These are phyloP conservation scores for Hibiscus syriacus DNA, from an alignment of 345 rosid genomes.

Conservation along the genomic window DNA sequence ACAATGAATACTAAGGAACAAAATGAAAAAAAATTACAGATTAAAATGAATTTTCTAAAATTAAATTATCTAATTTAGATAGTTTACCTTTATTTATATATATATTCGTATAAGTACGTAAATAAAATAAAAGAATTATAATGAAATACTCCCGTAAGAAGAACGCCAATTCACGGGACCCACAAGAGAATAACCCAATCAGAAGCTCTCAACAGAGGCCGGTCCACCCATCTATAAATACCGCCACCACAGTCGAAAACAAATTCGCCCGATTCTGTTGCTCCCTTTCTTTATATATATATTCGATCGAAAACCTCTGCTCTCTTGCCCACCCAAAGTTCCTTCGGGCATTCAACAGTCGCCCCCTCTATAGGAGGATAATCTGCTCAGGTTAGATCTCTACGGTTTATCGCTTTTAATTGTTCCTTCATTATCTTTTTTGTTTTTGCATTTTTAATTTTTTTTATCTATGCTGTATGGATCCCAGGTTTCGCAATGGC, in stretches of 20 bases:
- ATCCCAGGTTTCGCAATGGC: slow-evolving; percentile 49
- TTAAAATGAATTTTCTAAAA: too few species aligned
- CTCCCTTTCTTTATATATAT: not conserved
- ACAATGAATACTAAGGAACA: too few species aligned
- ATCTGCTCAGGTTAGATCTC: slow-evolving; percentile 14
- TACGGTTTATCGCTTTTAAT: not conserved
- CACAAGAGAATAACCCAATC: slow-evolving; percentile 7
- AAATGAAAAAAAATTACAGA: too few species aligned
- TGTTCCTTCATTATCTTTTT: slow-evolving; percentile 5
- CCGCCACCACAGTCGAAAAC: slow-evolving; percentile 20
- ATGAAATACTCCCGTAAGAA: not conserved
- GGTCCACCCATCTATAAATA: slow-evolving; percentile 14
- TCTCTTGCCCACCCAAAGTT: not conserved
- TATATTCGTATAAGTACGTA: too few species aligned
- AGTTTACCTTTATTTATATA: too few species aligned
- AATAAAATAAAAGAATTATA: not conserved
- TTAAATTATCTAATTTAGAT: too few species aligned
- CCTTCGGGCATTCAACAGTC: slow-evolving; percentile 5
- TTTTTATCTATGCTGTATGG: slow-evolving; percentile 6
- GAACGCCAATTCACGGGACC: not conserved
- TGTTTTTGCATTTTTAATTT: not conserved
- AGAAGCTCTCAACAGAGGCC: not conserved
- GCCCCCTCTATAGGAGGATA: slow-evolving; percentile 16
- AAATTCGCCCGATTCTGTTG: not conserved
- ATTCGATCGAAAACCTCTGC: slow-evolving; percentile 8